phyloP scores from a whole-genome alignment of 2,329 filamentous ascomycete genomes.

The Cladorrhinum sp. region DNA sequence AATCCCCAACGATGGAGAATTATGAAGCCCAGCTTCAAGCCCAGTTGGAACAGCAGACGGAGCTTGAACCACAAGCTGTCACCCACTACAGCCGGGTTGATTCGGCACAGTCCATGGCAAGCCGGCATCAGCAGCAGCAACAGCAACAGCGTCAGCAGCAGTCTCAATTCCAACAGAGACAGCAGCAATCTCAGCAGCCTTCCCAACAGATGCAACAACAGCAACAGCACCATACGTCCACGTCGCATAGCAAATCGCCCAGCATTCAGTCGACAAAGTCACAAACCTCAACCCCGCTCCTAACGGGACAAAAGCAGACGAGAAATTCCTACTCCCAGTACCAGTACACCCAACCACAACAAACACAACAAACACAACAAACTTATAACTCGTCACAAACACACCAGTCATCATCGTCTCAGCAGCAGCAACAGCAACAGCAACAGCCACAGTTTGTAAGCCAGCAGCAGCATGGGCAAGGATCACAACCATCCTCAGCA shows the following conservation, averaged over 20 bases:
- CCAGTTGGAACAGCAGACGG: conserved; percentile 27
- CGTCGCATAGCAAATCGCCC: conserved; percentile 22
- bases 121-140: conserved; percentile 20
- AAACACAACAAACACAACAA: conserved; percentile 20
- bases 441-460: conserved; percentile 20
- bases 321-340: conserved; percentile 23
- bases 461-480: conserved; percentile 18
- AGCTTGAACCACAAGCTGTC: conserved; percentile 21
- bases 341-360: conserved; percentile 23
- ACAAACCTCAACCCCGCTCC: conserved; percentile 23
- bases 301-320: conserved; percentile 24
- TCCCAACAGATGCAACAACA: conserved; percentile 24
- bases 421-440: conserved; percentile 25
- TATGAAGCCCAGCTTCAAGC: conserved; percentile 31
- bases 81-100: conserved; percentile 19
- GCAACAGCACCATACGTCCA: conserved; percentile 22
- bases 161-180: not conserved
- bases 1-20: conserved; percentile 29
- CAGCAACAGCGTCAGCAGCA: conserved; percentile 12
- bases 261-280: conserved; percentile 20
- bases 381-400: conserved; percentile 18
- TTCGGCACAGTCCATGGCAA: conserved; percentile 15
- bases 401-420: conserved; percentile 26
- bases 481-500: conserved; percentile 11
- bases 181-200: conserved; percentile 23